Evolutionary conservation across 1,284 basidiomycete species (phyloP).

Genomic region (Puccinia polysora): DNA sequence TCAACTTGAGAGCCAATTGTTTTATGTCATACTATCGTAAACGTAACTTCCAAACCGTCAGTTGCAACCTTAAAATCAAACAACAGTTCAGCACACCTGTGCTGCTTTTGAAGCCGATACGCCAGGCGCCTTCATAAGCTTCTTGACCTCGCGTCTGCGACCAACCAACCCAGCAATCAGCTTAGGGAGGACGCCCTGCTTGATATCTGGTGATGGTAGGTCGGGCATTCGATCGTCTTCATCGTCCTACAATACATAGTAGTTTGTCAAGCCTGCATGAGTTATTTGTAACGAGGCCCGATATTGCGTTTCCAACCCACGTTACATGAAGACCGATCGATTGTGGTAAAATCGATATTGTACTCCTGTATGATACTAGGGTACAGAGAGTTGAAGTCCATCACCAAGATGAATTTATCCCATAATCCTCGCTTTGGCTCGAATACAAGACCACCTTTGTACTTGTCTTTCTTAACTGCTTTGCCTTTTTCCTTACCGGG

Average conservation of each 20-base stretch:
- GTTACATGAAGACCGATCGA: conserved; percentile 64
- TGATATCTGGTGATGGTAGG: conserved; percentile 67
- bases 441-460: conserved; percentile 96
- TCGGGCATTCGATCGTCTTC: conserved; percentile 84
- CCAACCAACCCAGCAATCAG: conserved; percentile 92
- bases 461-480: conserved; percentile 84
- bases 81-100: conserved; percentile 62
- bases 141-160: conserved; percentile 84
- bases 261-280: conserved; percentile 44
- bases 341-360: conserved; percentile 98
- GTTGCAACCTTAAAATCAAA: not conserved
- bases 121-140: conserved; percentile 85
- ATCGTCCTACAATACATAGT: conserved; percentile 59
- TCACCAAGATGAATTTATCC: conserved; percentile 96
- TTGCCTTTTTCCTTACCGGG: conserved; percentile 57
- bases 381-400: conserved; percentile 99
- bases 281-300: conserved; percentile 21
- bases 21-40: conserved; percentile 79
- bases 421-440: conserved; percentile 93
- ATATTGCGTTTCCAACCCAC: conserved; percentile 58
- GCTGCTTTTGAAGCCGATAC: conserved; percentile 70
- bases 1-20: conserved; percentile 93
- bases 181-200: conserved; percentile 84
- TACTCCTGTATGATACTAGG: conserved; percentile 99
- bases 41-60: conserved; percentile 3